phyloP scores from a whole-genome alignment of 164 flowering plant genomes.

The Nymphaea thermarum region DNA sequence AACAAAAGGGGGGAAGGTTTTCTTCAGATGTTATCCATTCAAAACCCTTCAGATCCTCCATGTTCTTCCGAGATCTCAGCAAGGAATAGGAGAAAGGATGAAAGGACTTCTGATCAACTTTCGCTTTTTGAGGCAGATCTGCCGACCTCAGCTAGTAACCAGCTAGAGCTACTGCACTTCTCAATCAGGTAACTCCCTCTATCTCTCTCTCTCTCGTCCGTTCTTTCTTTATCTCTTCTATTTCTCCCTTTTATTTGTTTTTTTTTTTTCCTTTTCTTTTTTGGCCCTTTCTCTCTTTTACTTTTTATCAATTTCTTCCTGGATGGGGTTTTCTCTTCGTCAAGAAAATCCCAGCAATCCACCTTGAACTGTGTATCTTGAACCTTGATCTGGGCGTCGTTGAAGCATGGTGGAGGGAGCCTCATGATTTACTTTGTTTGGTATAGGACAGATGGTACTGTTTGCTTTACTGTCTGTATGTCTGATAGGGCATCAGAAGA shows the following conservation, averaged over 20 bases:
- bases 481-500: background rate
- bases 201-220: background rate
- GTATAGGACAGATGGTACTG: background rate
- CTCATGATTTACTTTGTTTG: background rate
- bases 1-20: conserved; percentile 33
- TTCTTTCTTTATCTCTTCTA: background rate
- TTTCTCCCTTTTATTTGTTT: conserved; percentile 2
- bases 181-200: conserved; percentile 55
- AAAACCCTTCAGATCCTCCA: conserved; percentile 31
- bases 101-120: conserved; percentile 21
- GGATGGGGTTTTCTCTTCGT: background rate
- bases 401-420: background rate
- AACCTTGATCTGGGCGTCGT: background rate
- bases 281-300: background rate
- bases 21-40: conserved; percentile 88
- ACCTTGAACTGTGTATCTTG: too few relatives aligned
- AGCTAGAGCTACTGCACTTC: conserved; percentile 30
- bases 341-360: background rate
- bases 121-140: conserved; percentile 35
- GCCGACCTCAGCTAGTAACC: conserved; percentile 11
- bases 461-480: background rate
- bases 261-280: background rate
- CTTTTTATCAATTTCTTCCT: background rate
- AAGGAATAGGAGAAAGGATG: conserved; percentile 26
- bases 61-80: conserved; percentile 29